These are phyloP conservation scores for Penicillium manginii DNA, from an alignment of 495 filamentous ascomycete species.

Conservation along the genomic window DNA sequence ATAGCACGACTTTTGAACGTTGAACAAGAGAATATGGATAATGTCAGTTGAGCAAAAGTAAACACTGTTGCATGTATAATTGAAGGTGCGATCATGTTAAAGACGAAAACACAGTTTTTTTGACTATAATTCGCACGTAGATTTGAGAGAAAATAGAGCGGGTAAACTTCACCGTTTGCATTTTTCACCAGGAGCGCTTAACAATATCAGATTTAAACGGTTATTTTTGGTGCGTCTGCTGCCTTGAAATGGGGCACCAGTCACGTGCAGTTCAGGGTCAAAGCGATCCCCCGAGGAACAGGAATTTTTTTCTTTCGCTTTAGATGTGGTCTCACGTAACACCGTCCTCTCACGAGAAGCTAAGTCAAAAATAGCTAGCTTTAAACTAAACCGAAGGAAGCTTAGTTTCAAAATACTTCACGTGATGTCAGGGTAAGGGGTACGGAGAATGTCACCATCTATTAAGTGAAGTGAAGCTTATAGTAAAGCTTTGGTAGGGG, in stretches of 20 bases:
- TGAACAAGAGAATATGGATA: background rate
- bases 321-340: background rate
- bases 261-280: background rate
- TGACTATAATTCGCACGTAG: background rate
- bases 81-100: background rate
- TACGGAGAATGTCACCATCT: background rate
- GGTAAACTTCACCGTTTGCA: constrained; percentile 1
- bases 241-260: background rate
- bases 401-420: background rate
- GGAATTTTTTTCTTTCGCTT: background rate
- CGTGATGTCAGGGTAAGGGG: background rate
- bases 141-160: background rate
- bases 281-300: background rate
- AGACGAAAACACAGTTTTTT: background rate
- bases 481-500: background rate
- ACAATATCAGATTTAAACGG: background rate
- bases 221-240: background rate
- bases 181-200: background rate
- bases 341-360: background rate
- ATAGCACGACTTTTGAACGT: background rate
- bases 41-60: background rate
- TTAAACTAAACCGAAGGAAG: background rate
- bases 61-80: background rate
- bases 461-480: background rate
- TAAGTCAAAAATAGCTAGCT: background rate